These are phyloP conservation scores for Lactarius tabidus DNA, from an alignment of 768 basidiomycete genomes.

Conservation along the genomic window DNA sequence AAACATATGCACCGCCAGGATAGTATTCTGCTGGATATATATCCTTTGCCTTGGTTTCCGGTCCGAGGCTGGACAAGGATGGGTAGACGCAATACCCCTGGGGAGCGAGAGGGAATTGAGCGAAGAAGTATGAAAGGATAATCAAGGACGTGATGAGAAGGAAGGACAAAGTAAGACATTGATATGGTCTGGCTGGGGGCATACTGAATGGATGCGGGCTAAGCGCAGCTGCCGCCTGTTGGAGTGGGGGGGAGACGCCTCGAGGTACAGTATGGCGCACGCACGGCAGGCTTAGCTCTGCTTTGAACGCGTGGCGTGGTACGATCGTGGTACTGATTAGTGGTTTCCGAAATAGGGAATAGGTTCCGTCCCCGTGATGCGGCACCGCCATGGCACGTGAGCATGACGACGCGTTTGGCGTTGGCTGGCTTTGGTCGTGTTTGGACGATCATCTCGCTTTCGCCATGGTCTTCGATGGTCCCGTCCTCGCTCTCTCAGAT, in stretches of 20 bases:
- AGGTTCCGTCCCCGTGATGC: constrained; percentile 32
- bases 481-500: constrained; percentile 49
- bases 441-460: constrained; percentile 23
- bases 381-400: constrained; percentile 31
- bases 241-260: background rate
- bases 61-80: constrained; percentile 58
- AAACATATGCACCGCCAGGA: constrained; percentile 56
- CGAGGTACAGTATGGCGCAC: background rate
- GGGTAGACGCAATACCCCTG: constrained; percentile 46
- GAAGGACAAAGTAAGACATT: constrained; percentile 48
- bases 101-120: constrained; percentile 62
- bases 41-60: constrained; percentile 52
- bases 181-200: constrained; percentile 30
- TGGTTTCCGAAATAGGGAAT: constrained; percentile 4
- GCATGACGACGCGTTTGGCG: constrained; percentile 17
- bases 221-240: constrained; percentile 3
- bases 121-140: constrained; percentile 56
- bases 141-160: constrained; percentile 59
- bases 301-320: background rate
- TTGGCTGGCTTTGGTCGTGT: constrained; percentile 32
- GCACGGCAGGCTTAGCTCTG: background rate
- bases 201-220: constrained; percentile 18
- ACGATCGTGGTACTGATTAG: background rate
- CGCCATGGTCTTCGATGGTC: constrained; percentile 36
- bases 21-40: constrained; percentile 74